Percentiles rank a stretch among this genome's conserved stretches.
Conservation (phyloP, 2,329 filamentous ascomycete species). For the Xylaria polymorpha region DNA sequence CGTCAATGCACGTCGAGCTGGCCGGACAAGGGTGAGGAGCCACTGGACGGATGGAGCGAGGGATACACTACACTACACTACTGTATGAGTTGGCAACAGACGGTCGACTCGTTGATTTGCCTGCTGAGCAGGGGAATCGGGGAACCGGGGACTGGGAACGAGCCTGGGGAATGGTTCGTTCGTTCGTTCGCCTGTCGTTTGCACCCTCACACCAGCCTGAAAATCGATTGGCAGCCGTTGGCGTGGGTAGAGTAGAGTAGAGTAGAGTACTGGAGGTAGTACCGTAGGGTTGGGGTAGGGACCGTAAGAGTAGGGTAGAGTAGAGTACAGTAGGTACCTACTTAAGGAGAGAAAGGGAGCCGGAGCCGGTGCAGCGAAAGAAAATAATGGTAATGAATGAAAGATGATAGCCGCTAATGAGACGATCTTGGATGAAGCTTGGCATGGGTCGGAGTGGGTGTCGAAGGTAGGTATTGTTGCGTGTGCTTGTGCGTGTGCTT, state of each 20-base stretch:
- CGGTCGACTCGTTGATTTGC: slow-evolving; percentile 26
- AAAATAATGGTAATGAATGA: slow-evolving; percentile 22
- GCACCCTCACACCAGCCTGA: slow-evolving; percentile 19
- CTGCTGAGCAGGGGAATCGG: not conserved
- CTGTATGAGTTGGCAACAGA: slow-evolving; percentile 35
- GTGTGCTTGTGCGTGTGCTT: not conserved
- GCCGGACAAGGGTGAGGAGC: slow-evolving; percentile 32
- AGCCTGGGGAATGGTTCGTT: slow-evolving; percentile 29
- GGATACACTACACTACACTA: slow-evolving; percentile 19
- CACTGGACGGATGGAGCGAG: slow-evolving; percentile 29
- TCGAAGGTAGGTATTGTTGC: not conserved
- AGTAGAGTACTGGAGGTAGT: not conserved
- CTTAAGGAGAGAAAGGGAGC: not conserved
- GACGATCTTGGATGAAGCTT: slow-evolving; percentile 23
- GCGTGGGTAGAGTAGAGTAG: not conserved
- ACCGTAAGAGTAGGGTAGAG: not conserved
- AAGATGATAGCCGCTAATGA: slow-evolving; percentile 29
- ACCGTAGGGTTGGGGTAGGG: not conserved
- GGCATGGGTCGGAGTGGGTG: slow-evolving; percentile 4
- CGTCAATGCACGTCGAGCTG: slow-evolving; percentile 45
- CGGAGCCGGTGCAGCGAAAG: slow-evolving; percentile 11
- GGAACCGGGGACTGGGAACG: slow-evolving; percentile 21
- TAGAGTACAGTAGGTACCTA: too few species aligned
- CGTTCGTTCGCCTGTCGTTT: slow-evolving; percentile 29
- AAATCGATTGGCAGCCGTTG: not conserved